Evolutionary conservation across 805 yeast species (phyloP).

Genomic region (Lipomyces starkeyi): DNA sequence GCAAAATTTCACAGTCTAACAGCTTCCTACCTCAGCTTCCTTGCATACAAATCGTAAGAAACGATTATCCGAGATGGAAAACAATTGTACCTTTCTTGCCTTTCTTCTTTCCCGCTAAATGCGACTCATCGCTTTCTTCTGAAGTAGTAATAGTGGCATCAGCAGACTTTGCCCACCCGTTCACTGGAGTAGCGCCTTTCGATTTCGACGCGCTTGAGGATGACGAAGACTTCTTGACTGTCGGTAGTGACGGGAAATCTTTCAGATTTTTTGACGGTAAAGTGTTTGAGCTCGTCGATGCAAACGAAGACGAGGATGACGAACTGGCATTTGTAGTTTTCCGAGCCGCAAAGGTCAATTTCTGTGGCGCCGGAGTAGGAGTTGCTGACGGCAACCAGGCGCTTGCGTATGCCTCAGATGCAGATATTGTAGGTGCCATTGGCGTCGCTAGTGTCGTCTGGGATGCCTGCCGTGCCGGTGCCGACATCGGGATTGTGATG

Average conservation of each 20-base stretch:
- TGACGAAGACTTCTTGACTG: conserved; percentile 8
- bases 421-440: conserved; percentile 18
- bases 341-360: conserved; percentile 20
- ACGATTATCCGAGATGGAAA: conserved; percentile 7
- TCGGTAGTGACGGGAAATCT: conserved; percentile 36
- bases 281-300: background rate
- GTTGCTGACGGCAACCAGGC: conserved; percentile 29
- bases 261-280: conserved; percentile 22
- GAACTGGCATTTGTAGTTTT: conserved; percentile 11
- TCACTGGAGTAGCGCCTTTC: conserved; percentile 10
- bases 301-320: conserved; percentile 3
- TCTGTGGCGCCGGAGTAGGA: conserved; percentile 21
- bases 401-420: conserved; percentile 25
- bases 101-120: conserved; percentile 12
- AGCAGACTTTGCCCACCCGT: conserved; percentile 19
- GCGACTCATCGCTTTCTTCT: background rate
- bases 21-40: background rate
- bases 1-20: too few relatives aligned
- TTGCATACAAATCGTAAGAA: background rate
- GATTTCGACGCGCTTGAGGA: background rate
- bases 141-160: conserved; percentile 7
- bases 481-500: conserved; percentile 18
- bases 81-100: conserved; percentile 32
- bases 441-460: conserved; percentile 21
- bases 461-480: conserved; percentile 16